Conservation (phyloP, 345 rosid species). For the Turnera subulata region DNA sequence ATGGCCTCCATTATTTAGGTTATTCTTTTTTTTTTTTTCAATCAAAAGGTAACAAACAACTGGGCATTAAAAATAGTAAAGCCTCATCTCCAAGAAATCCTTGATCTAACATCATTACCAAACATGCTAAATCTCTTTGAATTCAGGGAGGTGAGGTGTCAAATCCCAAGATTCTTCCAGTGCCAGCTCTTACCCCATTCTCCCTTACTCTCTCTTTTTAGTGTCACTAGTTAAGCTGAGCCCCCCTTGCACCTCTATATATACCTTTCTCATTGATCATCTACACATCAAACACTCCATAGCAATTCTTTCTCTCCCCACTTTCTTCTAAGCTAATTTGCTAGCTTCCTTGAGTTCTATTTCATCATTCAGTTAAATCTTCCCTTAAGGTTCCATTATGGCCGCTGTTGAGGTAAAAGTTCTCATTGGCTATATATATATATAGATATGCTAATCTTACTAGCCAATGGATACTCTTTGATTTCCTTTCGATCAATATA, state of each 20-base stretch:
- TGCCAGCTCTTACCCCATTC: not conserved
- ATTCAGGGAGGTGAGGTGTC: conserved; percentile 39
- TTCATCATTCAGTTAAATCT: not conserved
- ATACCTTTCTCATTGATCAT: conserved; percentile 24
- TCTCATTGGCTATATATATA: not conserved
- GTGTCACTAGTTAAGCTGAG: no score
- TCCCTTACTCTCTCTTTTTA: no score
- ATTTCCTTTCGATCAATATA: not conserved
- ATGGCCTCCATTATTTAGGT: conserved; percentile 18
- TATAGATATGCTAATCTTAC: not conserved
- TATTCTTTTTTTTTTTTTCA: no score
- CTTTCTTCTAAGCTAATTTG: not conserved
- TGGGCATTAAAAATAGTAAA: conserved; percentile 3
- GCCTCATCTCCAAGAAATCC: not conserved
- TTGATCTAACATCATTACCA: conserved; percentile 17
- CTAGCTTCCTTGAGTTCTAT: not conserved
- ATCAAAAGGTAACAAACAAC: not conserved
- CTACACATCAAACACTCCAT: conserved; percentile 17
- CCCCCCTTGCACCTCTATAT: conserved; percentile 12
- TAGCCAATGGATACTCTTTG: no score
- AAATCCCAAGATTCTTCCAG: conserved; percentile 35
- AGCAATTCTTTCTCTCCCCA: not conserved
- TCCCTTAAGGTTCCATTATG: conserved; percentile 28
- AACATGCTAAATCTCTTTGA: conserved; percentile 22
- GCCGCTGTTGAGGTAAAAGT: conserved; percentile 68